Conservation (phyloP, 2,329 filamentous ascomycete species). For the Elsinoe batatas region DNA sequence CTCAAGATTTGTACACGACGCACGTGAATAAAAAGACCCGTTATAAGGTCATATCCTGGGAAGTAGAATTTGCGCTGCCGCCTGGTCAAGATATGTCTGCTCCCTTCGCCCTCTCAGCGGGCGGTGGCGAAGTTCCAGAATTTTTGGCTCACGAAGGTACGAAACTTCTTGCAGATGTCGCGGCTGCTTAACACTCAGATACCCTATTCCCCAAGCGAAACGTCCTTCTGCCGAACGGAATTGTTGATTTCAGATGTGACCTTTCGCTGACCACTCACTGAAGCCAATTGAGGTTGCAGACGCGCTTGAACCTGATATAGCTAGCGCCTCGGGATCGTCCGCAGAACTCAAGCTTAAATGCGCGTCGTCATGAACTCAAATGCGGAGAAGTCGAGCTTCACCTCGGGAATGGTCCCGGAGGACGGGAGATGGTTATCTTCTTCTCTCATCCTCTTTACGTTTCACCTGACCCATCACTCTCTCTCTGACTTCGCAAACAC, state of each 20-base stretch:
- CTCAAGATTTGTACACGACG: too few species aligned
- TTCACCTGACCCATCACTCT: too few species aligned
- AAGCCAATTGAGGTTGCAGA: background rate
- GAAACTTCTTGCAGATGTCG: too few species aligned
- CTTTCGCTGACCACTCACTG: background rate
- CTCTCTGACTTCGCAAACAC: background rate
- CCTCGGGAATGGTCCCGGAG: background rate
- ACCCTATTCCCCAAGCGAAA: too few species aligned
- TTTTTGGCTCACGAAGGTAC: too few species aligned
- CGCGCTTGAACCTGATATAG: background rate
- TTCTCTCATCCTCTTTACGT: background rate
- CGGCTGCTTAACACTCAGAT: too few species aligned
- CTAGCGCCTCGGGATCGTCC: constrained; percentile 2
- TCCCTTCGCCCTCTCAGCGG: background rate
- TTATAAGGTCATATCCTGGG: too few species aligned
- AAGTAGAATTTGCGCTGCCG: background rate
- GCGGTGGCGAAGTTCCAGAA: background rate
- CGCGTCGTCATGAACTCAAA: constrained; percentile 8
- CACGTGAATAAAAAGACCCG: too few species aligned
- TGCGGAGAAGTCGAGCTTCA: constrained; percentile 3
- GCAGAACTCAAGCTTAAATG: background rate
- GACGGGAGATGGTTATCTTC: background rate
- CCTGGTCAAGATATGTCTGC: background rate
- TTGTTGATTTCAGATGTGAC: background rate
- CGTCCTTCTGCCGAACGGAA: background rate